phyloP scores from a whole-genome alignment of 75 land plant genomes.

The Pinus taeda region DNA sequence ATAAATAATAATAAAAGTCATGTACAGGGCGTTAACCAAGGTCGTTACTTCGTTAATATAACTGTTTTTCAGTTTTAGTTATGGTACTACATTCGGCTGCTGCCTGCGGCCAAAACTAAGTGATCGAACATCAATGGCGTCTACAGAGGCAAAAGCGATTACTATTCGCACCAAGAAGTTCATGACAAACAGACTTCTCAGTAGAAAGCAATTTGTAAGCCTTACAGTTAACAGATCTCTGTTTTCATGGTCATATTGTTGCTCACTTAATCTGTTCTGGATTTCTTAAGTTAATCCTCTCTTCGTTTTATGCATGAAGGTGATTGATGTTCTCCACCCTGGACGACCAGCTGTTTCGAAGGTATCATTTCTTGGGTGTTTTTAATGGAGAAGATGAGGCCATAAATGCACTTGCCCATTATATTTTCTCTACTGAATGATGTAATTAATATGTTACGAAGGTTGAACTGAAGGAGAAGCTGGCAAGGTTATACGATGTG shows the following conservation, averaged over 20 bases:
- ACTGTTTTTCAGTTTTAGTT: too few relatives aligned
- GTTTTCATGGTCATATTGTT: background rate
- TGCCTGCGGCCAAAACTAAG: too few relatives aligned
- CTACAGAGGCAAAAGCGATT: slow-evolving; percentile 41
- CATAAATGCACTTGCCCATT: background rate
- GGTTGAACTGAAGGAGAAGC: slow-evolving; percentile 62
- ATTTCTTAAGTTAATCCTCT: background rate
- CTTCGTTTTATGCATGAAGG: slow-evolving; percentile 6
- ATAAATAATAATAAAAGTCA: too few relatives aligned
- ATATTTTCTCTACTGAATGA: background rate
- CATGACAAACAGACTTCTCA: slow-evolving; percentile 29
- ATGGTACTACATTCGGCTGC: too few relatives aligned
- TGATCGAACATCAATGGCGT: background rate
- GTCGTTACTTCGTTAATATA: too few relatives aligned
- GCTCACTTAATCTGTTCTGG: background rate
- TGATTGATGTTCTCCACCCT: slow-evolving; percentile 48
- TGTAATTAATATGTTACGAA: slow-evolving; percentile 1
- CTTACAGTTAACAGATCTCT: background rate
- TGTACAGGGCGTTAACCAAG: too few relatives aligned
- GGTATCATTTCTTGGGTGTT: slow-evolving; percentile 13
- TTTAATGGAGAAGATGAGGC: background rate
- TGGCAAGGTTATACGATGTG: slow-evolving; percentile 48
- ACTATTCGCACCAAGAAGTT: slow-evolving; percentile 30
- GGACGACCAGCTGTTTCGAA: slow-evolving; percentile 42
- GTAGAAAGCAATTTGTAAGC: slow-evolving; percentile 33